Evolutionary conservation across 257 asterid species (phyloP).

Genomic region (Buddleja alternifolia): DNA sequence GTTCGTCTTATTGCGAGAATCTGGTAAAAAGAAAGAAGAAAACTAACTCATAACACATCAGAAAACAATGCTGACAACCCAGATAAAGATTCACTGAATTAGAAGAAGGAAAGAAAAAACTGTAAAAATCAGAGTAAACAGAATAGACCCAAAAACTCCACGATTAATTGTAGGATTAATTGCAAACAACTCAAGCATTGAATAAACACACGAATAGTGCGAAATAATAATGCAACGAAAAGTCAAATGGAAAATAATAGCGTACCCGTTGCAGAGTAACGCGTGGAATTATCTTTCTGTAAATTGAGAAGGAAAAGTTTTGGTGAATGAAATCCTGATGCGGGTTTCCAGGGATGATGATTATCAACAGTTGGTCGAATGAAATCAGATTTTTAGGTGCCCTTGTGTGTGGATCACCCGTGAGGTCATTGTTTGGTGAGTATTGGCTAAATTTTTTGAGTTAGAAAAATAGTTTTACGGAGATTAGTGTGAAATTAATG

Average conservation of each 20-base stretch:
- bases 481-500: too few species aligned
- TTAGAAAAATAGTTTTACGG: too few species aligned
- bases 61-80: constrained; percentile 9
- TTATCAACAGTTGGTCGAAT: neutral
- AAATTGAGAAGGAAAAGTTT: neutral
- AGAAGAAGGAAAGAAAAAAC: neutral
- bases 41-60: constrained; percentile 4
- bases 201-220: too few species aligned
- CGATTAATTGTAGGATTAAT: too few species aligned
- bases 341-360: constrained; percentile 18
- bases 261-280: constrained; percentile 26
- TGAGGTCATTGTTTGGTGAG: too few species aligned
- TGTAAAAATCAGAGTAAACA: neutral
- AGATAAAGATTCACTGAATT: neutral
- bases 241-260: constrained; percentile 30
- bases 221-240: neutral
- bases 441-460: too few species aligned
- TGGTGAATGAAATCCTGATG: constrained; percentile 7
- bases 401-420: too few species aligned
- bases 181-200: too few species aligned
- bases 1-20: constrained; percentile 23
- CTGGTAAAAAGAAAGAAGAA: constrained; percentile 19
- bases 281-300: constrained; percentile 23
- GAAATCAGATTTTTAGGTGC: neutral
- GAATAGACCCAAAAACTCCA: constrained; percentile 10